Conservation (phyloP, 1,284 basidiomycete species). For the Cryptococcus sp. region DNA sequence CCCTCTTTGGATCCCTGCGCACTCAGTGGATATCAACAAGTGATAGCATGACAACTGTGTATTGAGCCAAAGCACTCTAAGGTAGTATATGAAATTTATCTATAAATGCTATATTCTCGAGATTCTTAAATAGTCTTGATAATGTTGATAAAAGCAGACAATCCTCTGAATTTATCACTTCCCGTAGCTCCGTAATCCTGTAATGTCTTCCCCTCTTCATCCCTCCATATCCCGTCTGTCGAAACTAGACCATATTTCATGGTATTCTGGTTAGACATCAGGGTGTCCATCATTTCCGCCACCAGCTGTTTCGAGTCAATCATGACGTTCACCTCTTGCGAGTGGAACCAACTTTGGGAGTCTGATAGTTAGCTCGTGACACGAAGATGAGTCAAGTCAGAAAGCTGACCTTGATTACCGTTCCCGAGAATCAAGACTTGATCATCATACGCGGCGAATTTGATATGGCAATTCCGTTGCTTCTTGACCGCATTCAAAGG, state of each 20-base stretch:
- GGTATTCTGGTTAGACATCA: slow-evolving; percentile 67
- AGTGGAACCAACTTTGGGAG: slow-evolving; percentile 69
- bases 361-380: slow-evolving; percentile 7
- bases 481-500: slow-evolving; percentile 68
- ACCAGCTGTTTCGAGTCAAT: slow-evolving; percentile 62
- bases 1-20: no score
- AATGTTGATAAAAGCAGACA: slow-evolving; percentile 37
- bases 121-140: slow-evolving; percentile 38
- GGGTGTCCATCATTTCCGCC: slow-evolving; percentile 59
- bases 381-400: no score
- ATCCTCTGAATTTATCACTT: slow-evolving; percentile 38
- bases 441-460: slow-evolving; percentile 69
- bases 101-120: no score
- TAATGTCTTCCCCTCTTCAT: slow-evolving; percentile 53
- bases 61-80: no score
- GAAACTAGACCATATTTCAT: slow-evolving; percentile 61
- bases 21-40: no score
- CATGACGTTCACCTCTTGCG: slow-evolving; percentile 72
- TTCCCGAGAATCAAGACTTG: slow-evolving; percentile 64
- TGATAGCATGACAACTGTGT: no score
- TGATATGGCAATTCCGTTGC: slow-evolving; percentile 73
- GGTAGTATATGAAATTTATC: no score
- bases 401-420: slow-evolving; percentile 39
- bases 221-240: slow-evolving; percentile 65
- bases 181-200: slow-evolving; percentile 44